Base-by-base conservation (phyloP, 768 basidiomycete genomes). In the Kwoniella europaea region DNA sequence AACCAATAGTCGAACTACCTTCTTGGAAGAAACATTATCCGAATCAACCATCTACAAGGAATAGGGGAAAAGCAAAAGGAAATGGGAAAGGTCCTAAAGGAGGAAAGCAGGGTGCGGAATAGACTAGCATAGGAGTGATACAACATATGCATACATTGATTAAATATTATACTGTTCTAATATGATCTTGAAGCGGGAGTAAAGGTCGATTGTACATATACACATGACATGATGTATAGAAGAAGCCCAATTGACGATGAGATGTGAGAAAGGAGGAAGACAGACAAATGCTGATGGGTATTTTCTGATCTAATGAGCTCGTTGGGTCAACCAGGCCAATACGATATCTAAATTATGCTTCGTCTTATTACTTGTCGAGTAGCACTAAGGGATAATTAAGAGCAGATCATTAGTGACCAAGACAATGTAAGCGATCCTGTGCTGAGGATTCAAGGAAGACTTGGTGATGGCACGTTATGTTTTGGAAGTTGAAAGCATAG, bases 291-390 rank as follows among this genome's bases (percentile, higher is more conserved):
- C 35, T 35, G 35, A 35, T 35, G 35, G 7, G 7, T 35, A 27
- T 53, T 2, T 13, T 1, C 0, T 46, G 63, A 22, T 53, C 58
- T 70, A 78, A 62, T 84, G 80, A 68, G 92, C 88, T 27, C 90
- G 88, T 64, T 88, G 89, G 41, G 91, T 86, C 54, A 96, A 86
- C 94, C 94, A 96, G 77, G 94, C 89, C 12, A 96, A 83, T 7
- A 95, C 90, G 71, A 95, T 93, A 79, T 94, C 93, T 69, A 97
- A 85, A 81, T 97, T 97, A 83, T 97, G 93, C 83, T 92, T 91
- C 78, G 90, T 94, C 84, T 94, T 95, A 91, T 96, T 95, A 2
- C 93, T 81, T 6, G 82, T 82, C 22, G 84, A 82, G 59, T 84
- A 97, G 82, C 94, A 96, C 94, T 97, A 58, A 12, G 35, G 5